phyloP scores from a whole-genome alignment of 1,284 basidiomycete species.

The Leccinum holopus region DNA sequence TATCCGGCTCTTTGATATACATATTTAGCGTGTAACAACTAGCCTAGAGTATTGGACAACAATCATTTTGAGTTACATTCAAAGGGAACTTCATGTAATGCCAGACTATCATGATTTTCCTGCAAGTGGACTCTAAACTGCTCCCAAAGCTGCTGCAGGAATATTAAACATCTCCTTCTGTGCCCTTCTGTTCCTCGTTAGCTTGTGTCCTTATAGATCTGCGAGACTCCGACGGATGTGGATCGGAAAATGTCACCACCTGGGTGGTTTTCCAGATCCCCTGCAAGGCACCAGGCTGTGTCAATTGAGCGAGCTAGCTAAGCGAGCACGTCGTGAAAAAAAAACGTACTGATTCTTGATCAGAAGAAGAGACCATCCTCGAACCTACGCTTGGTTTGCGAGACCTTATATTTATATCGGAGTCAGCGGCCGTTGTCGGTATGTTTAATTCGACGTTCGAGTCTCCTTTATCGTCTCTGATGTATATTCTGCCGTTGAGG shows the following conservation, averaged over 20 bases:
- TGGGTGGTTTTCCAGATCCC: slow-evolving; percentile 3
- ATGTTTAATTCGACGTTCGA: background rate
- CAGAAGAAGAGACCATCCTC: background rate
- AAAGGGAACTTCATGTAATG: background rate
- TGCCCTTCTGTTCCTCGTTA: background rate
- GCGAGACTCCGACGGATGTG: background rate
- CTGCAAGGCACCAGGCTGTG: background rate
- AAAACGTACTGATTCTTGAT: background rate
- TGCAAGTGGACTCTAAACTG: background rate
- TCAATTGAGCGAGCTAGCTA: background rate
- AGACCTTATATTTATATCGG: background rate
- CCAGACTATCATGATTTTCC: background rate
- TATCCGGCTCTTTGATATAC: background rate
- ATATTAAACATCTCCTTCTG: background rate
- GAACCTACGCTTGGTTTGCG: background rate
- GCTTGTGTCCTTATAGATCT: background rate
- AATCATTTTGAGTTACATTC: background rate
- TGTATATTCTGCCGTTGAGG: slow-evolving; percentile 9
- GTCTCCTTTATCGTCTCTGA: background rate
- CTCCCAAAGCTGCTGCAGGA: background rate
- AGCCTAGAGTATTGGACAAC: background rate
- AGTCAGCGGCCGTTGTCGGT: background rate
- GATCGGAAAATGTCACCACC: background rate
- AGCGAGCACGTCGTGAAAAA: background rate
- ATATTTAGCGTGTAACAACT: background rate